A percentile compares a stretch with the other conserved stretches of the same genome.
Evolutionary conservation across 352 stramenopile species (phyloP).

Genomic region (Phytophthora boehmeriae): DNA sequence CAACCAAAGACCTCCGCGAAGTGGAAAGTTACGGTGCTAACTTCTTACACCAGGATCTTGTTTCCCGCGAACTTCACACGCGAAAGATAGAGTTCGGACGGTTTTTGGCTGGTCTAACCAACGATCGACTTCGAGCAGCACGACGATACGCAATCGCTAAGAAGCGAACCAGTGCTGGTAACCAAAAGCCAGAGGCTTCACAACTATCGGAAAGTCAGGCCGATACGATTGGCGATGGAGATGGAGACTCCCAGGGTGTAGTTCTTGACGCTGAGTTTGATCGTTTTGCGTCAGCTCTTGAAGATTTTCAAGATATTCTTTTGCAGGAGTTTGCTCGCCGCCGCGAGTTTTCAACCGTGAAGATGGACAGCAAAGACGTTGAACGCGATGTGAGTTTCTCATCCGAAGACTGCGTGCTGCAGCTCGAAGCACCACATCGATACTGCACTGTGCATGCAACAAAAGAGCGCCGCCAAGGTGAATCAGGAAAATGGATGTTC

Average conservation of each 20-base stretch:
- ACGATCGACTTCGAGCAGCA: constrained; percentile 57
- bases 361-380: constrained; percentile 66
- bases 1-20: constrained; percentile 59
- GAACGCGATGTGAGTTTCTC: constrained; percentile 73
- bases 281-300: constrained; percentile 36
- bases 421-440: constrained; percentile 65
- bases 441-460: constrained; percentile 79
- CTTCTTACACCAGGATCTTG: constrained; percentile 67
- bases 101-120: constrained; percentile 59
- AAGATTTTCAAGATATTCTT: constrained; percentile 66
- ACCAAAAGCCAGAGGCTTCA: not conserved
- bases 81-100: constrained; percentile 56
- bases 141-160: constrained; percentile 28
- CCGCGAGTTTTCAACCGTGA: constrained; percentile 73
- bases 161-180: constrained; percentile 2
- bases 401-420: constrained; percentile 73
- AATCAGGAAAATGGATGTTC: constrained; percentile 84
- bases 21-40: constrained; percentile 44
- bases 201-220: constrained; percentile 10
- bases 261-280: constrained; percentile 42
- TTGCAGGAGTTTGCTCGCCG: constrained; percentile 64
- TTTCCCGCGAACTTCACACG: constrained; percentile 68
- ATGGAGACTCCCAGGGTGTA: not conserved
- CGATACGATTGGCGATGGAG: not conserved
- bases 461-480: constrained; percentile 69